These are phyloP conservation scores for Pseudozyma flocculosa DNA, from an alignment of 1,284 basidiomycete genomes.

Conservation along the genomic window DNA sequence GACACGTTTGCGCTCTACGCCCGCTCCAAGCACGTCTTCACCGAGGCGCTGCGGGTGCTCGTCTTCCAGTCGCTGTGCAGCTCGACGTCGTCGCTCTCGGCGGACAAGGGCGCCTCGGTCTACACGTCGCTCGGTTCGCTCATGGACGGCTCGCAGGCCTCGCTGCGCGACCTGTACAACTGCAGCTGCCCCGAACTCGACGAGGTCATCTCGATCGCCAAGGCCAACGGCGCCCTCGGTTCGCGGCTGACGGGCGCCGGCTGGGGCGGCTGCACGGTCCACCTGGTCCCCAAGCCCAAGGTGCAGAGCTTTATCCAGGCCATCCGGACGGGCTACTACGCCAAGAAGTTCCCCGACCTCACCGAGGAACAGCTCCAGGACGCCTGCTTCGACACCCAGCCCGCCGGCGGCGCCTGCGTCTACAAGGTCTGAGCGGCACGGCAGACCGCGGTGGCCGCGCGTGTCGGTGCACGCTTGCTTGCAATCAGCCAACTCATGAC, in stretches of 20 bases:
- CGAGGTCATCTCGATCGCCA: conserved; percentile 45
- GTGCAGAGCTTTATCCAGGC: conserved; percentile 37
- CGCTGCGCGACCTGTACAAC: conserved; percentile 44
- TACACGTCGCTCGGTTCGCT: conserved; percentile 44
- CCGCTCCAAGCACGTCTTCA: conserved; percentile 50
- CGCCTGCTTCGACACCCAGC: conserved; percentile 50
- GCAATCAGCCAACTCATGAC: no score
- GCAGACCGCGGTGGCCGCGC: no score
- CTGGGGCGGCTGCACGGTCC: conserved; percentile 56
- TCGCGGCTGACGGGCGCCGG: conserved; percentile 53
- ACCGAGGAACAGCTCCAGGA: conserved; percentile 32
- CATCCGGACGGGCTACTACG: conserved; percentile 39
- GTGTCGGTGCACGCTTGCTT: no score
- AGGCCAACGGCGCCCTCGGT: conserved; percentile 45
- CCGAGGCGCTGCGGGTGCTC: conserved; percentile 48
- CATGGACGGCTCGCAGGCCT: conserved; percentile 49
- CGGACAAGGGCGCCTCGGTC: conserved; percentile 8
- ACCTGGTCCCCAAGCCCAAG: conserved; percentile 47
- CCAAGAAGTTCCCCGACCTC: conserved; percentile 29
- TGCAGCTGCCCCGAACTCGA: conserved; percentile 52
- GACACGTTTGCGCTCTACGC: conserved; percentile 42
- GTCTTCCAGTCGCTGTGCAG: conserved; percentile 41
- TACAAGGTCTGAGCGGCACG: conserved; percentile 26
- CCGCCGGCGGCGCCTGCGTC: conserved; percentile 53
- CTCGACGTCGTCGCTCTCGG: conserved; percentile 1